Evolutionary conservation across 257 asterid genomes (phyloP), one percentile per base, ranked within the genome.

Genomic region (Forsythia suspensa): DNA sequence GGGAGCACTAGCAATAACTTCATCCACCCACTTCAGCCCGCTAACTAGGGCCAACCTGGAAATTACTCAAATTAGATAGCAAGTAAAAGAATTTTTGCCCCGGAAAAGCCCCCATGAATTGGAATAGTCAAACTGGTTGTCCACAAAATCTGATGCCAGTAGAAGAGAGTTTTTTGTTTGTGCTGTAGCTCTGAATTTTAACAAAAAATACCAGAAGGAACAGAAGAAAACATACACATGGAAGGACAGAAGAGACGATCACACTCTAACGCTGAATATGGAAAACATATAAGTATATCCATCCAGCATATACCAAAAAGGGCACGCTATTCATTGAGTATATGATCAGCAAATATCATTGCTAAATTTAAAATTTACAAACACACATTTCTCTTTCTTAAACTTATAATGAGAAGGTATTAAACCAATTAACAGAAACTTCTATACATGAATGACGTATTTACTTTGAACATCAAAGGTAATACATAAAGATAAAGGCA

Each of bases 1-100:
- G 71, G 99, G 99, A 55, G 97, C 97, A 80, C 87, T 85, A 24
- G 97, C 92, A 77, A 95, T 93, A 52, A 95, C 99, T 88, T 93
- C 99, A 84, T 93, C 99, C 83, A 92, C 97, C 99, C 98, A 95
- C 84, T 93, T 93, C 89, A 95, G 85, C 73, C 99, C 98, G 80
- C 95, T 90, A 84, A 95, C 97, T 42, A 95, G 96, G 80, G 96
- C 88, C 74, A 95, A 81, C 92, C 97, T 95, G 92, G 48, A 81
- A 86, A 70, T 46, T 76, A 68, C 66, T 66, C 51, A 77, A 43
- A 71, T 89, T 82, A 87, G 88, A 80, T 51, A 36, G 48, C 36
- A 40, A 29, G 34, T 29, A 29, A 1, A 29, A 29, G 34, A 29
- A 29, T 78, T 55, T 74, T 38, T 7, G 66, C 70, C 70, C 71